A percentile compares a stretch with the other conserved stretches of the same genome.
Evolutionary conservation across 139 green algal genomes (phyloP).

Genomic region (Chlorella ohadii): DNA sequence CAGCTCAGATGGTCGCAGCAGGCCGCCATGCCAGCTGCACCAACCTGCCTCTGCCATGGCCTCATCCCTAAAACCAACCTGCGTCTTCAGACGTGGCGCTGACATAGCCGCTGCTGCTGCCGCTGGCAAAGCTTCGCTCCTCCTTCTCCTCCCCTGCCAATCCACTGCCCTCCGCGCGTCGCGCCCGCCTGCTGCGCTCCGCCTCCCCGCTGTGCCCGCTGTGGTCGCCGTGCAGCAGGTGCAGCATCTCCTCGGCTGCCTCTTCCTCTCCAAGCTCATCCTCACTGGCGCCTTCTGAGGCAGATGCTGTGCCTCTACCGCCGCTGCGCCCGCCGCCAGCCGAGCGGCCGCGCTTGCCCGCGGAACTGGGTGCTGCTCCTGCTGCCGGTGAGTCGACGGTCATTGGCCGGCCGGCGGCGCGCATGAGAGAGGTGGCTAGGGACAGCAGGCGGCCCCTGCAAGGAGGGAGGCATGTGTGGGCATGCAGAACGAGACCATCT

Average conservation of each 20-base stretch:
- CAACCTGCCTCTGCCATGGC: too few relatives aligned
- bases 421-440: conserved; percentile 1
- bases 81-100: background rate
- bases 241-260: conserved; percentile 19
- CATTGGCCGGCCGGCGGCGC: background rate
- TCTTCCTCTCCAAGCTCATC: background rate
- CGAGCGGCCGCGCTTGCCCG: background rate
- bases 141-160: too few relatives aligned
- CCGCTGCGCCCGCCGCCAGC: background rate
- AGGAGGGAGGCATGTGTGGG: background rate
- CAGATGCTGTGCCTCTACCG: background rate
- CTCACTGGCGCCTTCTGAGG: too few relatives aligned
- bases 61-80: too few relatives aligned
- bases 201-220: background rate
- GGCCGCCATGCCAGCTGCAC: too few relatives aligned
- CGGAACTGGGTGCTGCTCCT: background rate
- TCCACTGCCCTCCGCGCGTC: background rate
- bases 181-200: background rate
- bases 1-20: too few relatives aligned
- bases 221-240: background rate
- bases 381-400: too few relatives aligned
- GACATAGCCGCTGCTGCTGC: background rate
- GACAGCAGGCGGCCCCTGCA: conserved; percentile 13
- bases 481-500: too few relatives aligned
- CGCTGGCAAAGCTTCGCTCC: background rate